Base-by-base conservation (phyloP, 106 monocot species). In the Dendrobium huoshanense region DNA sequence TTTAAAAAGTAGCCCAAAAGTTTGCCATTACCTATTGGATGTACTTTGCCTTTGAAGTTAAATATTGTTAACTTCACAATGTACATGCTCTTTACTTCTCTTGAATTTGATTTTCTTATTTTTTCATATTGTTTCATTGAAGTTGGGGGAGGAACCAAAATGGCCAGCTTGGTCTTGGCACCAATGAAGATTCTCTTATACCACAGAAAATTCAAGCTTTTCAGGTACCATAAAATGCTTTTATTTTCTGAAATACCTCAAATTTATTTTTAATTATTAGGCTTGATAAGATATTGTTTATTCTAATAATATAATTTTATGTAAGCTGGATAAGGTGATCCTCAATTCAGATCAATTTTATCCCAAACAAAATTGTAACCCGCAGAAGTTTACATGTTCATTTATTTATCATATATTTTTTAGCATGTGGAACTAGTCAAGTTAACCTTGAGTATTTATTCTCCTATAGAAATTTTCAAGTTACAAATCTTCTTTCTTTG, bases 61-160 rank as follows among this genome's bases (percentile, higher is more conserved):
- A 33, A 37, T 61, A 2, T 70, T 33, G 70, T 70, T 70, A 33
- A 33, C 15, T 11, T 37, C 33, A 15, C 16, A 70, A 70, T 70
- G 37, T 70, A 70, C 37, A 37, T 2, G 37, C 37, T 70, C 1
- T 0, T n/a, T 10, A 13, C 9, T 70, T 70, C 3, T 70, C 9
- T 70, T 33, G 15, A 70, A 70, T 33, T 70, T 31, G 24, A 37
- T 19, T 13, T 22, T 56, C 22, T 70, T 11, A 11, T 31, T 78
- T 85, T 7, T 79, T 78, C 55, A 44, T 5, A 47, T 74, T 72
- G 16, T 56, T 56, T 85, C 29, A 67, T 77, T 83, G 24, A 82
- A 96, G 97, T 88, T 97, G 97, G 97, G 97, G 97, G n/a, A 84
- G 97, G 51, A 97, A 97, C 85, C 97, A 97, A 76, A 97, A 97